Evolutionary conservation across 208 protist species (phyloP), one percentile per base, ranked within the genome.

Genomic region (Endotrypanum monterogeii): DNA sequence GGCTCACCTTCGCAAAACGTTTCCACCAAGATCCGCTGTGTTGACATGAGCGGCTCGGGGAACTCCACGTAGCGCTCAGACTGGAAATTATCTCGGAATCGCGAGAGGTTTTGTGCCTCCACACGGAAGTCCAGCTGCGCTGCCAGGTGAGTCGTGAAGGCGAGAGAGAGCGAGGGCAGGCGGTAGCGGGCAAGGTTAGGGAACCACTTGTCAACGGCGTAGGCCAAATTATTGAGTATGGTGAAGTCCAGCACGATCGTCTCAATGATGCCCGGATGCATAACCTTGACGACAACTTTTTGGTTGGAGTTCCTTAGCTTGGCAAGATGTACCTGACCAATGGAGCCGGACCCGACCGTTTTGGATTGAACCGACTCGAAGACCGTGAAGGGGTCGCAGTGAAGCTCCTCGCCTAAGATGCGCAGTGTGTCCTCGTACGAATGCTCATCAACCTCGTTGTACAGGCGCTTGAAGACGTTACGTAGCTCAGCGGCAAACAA

Each of bases 301-400:
- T 83, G 79, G 35, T 81, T 78, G 6, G 82, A 86, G 50, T 79
- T 77, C 73, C 85, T 88, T 50, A 96, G 78, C 48, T 82, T 86
- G 12, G 94, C 94, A 30, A 94, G 68, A 71, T 98, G 94, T n/a
- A 98, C 94, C 81, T 98, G 94, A 0, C 92, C 94, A 85, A 98
- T 98, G 3, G 90, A 96, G 62, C 94, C 94, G 16, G 90, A 96
- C 25, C 94, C 94, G 16, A 98, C 84, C 57, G 92, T 87, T 48
- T 67, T 80, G 28, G 73, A 55, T 52, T 96, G 85, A 41, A 98
- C 87, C 20, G 57, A 67, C n/a, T 85, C 80, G 76, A 98, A 96
- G 41, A 96, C 78, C 35, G 58, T 77, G 37, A 75, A 67, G 6
- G 90, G 83, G 48, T 89, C 86, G 67, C 71, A 69, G 32, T 84